Evolutionary conservation across 805 yeast species (phyloP).

Genomic region (Scheffersomyces amazonensis): DNA sequence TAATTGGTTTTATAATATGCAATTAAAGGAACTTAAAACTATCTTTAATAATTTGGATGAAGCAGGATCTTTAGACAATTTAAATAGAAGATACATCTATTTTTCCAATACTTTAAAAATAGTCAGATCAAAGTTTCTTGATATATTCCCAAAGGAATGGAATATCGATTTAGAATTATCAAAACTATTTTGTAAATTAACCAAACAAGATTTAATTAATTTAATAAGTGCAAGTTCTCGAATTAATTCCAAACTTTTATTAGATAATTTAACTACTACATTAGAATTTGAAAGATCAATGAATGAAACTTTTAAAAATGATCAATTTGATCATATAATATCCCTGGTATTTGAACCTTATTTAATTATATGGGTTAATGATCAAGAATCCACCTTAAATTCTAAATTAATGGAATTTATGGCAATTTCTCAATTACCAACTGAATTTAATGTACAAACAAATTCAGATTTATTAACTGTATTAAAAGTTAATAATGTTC

Average conservation of each 20-base stretch:
- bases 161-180: constrained; percentile 61
- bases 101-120: constrained; percentile 60
- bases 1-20: constrained; percentile 69
- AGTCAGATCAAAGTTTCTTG: constrained; percentile 49
- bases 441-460: constrained; percentile 22
- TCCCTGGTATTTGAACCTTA: constrained; percentile 77
- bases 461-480: constrained; percentile 30
- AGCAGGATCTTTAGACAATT: constrained; percentile 90
- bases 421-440: constrained; percentile 52
- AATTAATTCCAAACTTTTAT: constrained; percentile 60
- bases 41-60: constrained; percentile 83
- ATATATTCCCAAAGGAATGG: constrained; percentile 72
- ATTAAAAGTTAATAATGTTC: constrained; percentile 44
- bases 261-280: constrained; percentile 70
- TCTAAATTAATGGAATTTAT: constrained; percentile 64
- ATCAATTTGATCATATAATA: constrained; percentile 48
- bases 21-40: constrained; percentile 67
- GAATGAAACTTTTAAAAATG: constrained; percentile 57
- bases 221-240: constrained; percentile 24
- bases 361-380: constrained; percentile 78
- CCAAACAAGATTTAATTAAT: constrained; percentile 57
- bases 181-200: constrained; percentile 60
- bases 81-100: constrained; percentile 76
- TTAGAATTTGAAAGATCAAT: constrained; percentile 79
- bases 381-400: constrained; percentile 68